Base-by-base conservation (phyloP, 176 grass and related monocot genomes). In the Hordeum marinum region DNA sequence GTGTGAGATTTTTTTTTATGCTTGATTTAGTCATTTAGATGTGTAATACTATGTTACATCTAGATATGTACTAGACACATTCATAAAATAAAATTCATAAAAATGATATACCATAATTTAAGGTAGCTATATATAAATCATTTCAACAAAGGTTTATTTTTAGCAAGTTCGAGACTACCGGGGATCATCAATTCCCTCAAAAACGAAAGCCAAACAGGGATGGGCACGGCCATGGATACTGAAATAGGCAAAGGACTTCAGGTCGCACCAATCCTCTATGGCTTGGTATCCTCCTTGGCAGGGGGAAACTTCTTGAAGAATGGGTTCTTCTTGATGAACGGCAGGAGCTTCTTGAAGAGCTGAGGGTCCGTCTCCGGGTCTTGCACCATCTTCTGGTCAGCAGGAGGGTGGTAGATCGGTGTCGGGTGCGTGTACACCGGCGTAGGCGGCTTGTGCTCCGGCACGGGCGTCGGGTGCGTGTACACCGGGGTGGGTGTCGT, bases 311-410 rank as follows among this genome's bases (percentile, higher is more conserved):
- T 79, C 37, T 64, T 64, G 42, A 70, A 12, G 63, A 86, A 86
- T 2, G 84, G 84, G 3, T 80, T 80, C 58, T 81, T 87, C 68
- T 87, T 87, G 68, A 87, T 81, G 57, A 87, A 87, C 15, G 85
- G 78, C 18, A 87, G 68, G 10, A 81, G 77, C 31, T 81, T 86
- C 85, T 86, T 80, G 68, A 86, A 75, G 77, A 73, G 72, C 68
- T 75, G 40, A 6, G 85, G 57, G n/a, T 86, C 85, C 1, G 68
- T 75, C 78, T 73, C 40, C 0, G 67, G 21, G 67, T 80, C 73
- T 59, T 80, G 68, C 6, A 11, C 63, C 50, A 20, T 55, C 85
- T 81, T 81, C 23, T 87, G 17, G 15, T 87, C 85, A 2, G 85
- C 85, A 1, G 79, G 48, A 13, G 85, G 48, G 31, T 87, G 62